A percentile compares a stretch with the other conserved stretches of the same genome.
phyloP scores from a whole-genome alignment of 2,329 filamentous ascomycete species.

The Spiromastix sp. region DNA sequence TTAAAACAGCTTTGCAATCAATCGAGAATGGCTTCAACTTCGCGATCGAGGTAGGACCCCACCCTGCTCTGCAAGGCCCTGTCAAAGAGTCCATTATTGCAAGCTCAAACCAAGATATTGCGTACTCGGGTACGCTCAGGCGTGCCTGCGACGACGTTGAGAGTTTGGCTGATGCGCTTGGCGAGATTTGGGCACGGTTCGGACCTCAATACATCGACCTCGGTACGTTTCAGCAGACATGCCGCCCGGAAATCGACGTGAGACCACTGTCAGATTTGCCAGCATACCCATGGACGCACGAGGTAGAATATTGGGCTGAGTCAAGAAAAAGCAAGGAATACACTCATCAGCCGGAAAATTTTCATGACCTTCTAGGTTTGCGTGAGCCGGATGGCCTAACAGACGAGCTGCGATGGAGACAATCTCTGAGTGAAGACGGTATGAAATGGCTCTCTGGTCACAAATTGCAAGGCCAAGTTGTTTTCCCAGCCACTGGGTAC shows the following conservation, averaged over 20 bases:
- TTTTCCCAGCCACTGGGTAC: slow-evolving; percentile 36
- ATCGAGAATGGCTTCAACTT: too few relatives aligned
- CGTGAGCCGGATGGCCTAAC: slow-evolving; percentile 19
- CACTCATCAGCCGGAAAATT: slow-evolving; percentile 8
- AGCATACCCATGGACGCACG: slow-evolving; percentile 19
- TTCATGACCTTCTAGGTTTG: slow-evolving; percentile 16
- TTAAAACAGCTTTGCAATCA: slow-evolving; percentile 11
- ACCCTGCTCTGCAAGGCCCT: slow-evolving; percentile 17
- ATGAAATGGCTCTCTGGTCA: slow-evolving; percentile 36
- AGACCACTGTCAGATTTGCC: slow-evolving; percentile 16
- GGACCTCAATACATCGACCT: slow-evolving; percentile 10
- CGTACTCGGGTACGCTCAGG: slow-evolving; percentile 11
- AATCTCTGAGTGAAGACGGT: slow-evolving; percentile 22
- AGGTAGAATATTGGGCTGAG: slow-evolving; percentile 17
- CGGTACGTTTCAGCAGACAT: slow-evolving; percentile 32
- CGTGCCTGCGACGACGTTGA: slow-evolving; percentile 11
- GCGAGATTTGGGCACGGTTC: slow-evolving; percentile 10
- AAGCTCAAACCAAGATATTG: background rate
- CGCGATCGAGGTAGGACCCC: slow-evolving; percentile 18
- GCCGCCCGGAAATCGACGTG: slow-evolving; percentile 39
- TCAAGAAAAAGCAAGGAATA: slow-evolving; percentile 12
- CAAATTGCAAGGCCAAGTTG: slow-evolving; percentile 23
- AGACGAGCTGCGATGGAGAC: slow-evolving; percentile 29
- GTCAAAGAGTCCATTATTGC: slow-evolving; percentile 6
- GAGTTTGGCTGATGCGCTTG: slow-evolving; percentile 13